Evolutionary conservation across 2,329 filamentous ascomycete genomes (phyloP), one percentile per base, ranked within the genome.

Genomic region (Beauveria medogensis): DNA sequence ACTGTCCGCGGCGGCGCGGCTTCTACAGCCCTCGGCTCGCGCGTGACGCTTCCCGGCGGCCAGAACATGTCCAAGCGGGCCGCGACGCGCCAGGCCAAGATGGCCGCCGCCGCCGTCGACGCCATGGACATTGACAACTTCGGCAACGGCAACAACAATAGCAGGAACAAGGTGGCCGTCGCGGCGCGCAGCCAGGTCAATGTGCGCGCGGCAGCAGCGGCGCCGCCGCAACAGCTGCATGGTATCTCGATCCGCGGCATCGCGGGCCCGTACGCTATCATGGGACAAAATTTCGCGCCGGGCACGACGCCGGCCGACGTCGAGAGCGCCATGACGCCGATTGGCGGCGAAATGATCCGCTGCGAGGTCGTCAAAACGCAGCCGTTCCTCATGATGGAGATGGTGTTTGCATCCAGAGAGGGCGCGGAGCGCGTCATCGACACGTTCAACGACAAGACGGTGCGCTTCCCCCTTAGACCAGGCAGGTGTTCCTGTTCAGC

Each of bases 281-380:
- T 91, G 70, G 89, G 88, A 3, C 87, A 90, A 73, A 94, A 94
- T 77, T 91, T 94, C 70, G 90, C 90, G 14, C 84, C 84, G 2
- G 90, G 90, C 43, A 94, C 90, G 0, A 92, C 90, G 7, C 88
- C 87, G 2, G 89, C 88, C 34, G 90, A 94, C 69, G 91, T 94
- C 63, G 89, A 92, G 77, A 89, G 87, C 67, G 90, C 90, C 61
- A 86, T 94, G 84, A 82, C 81, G n/a, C 85, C 85, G 0, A 77
- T 90, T n/a, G 89, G 88, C 44, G 89, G 88, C 34, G 79, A 86
- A 63, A 81, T 91, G 68, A 69, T 82, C 26, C 84, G 82, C 68
- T 93, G 90, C 75, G 82, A 79, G 41, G 75, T 94, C 44, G 74
- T 91, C 61, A 85, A 87, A 69, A 80, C 85, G 4, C 76, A 77